Conservation (phyloP, 768 basidiomycete genomes). For the Tylopilus intermedius region DNA sequence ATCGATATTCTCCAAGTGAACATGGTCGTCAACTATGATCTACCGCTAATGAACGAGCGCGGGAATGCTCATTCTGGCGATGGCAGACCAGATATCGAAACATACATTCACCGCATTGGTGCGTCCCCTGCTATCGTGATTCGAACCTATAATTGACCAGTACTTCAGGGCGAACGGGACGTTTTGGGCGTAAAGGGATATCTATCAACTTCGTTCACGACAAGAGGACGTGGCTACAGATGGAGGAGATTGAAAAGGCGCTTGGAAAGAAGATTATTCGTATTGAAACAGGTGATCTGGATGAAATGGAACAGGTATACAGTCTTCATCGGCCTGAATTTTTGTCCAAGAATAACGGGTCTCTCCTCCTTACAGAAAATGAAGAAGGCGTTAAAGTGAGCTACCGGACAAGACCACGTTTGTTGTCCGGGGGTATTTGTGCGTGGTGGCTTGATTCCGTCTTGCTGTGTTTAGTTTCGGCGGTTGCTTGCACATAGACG, state of each 20-base stretch:
- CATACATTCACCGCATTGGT: conserved; percentile 98
- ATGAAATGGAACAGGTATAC: conserved; percentile 88
- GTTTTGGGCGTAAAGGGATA: conserved; percentile 95
- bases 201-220: conserved; percentile 98
- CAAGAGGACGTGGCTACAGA: conserved; percentile 78
- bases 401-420: neutral
- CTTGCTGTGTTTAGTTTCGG: neutral
- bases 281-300: conserved; percentile 86
- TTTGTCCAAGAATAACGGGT: neutral
- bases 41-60: conserved; percentile 80
- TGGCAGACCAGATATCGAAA: conserved; percentile 82
- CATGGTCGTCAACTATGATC: conserved; percentile 99
- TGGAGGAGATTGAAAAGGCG: conserved; percentile 81
- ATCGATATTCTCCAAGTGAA: conserved; percentile 99
- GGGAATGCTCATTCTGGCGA: conserved; percentile 40
- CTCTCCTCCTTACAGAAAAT: conserved; percentile 50
- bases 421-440: neutral
- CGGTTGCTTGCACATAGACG: neutral
- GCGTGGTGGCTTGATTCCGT: neutral
- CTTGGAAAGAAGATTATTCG: conserved; percentile 75
- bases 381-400: conserved; percentile 72
- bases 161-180: conserved; percentile 83
- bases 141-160: neutral
- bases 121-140: conserved; percentile 23
- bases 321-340: neutral